Base-by-base conservation (phyloP, 257 asterid species). In the Oldenlandia corymbosa region DNA sequence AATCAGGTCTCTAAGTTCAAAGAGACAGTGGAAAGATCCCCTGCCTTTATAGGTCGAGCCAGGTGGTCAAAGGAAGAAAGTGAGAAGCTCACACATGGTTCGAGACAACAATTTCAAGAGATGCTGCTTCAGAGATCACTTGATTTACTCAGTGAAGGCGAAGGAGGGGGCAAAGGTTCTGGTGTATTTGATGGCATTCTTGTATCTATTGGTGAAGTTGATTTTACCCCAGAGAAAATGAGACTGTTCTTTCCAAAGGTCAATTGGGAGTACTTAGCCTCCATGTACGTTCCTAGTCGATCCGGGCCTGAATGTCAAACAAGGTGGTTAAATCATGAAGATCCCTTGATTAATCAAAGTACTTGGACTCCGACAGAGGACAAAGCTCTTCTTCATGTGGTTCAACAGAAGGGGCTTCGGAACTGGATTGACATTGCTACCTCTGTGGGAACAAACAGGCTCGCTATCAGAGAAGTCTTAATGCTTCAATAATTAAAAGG, bases 391-490 rank as follows among this genome's bases (percentile, higher is more conserved):
- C 71, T 90, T 83, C 82, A 85, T 68, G 78, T 73, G 72, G 67
- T 92, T 59, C 95, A 83, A 70, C 83, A 79, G 67, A 84, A 78
- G 71, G 94, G 94, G 37, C 76, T 84, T 57, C 79, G 71, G 67
- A 78, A 90, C 77, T 93, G 97, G 99, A 80, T 87, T 21, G 94
- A 90, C 70, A 90, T 87, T 70, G 86, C 97, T 75, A 78, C 70
- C 64, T 80, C 84, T 51, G 71, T 90, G 75, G 88, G 84, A 64
- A 86, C 93, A 62, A 84, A 75, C 60, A 85, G 97, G 83, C 95
- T 67, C 99, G 93, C 43, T 93, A 85, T 69, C 99, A 93, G 58
- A 85, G 99, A 74, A 93, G 99, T 73, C 95, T 93, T 30, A 93
- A 90, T 81, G 94, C 96, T 75, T 85, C 96, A 31, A 84, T 93